Conservation (phyloP, 1,284 basidiomycete species). For the Leucoagaricus sp. region DNA sequence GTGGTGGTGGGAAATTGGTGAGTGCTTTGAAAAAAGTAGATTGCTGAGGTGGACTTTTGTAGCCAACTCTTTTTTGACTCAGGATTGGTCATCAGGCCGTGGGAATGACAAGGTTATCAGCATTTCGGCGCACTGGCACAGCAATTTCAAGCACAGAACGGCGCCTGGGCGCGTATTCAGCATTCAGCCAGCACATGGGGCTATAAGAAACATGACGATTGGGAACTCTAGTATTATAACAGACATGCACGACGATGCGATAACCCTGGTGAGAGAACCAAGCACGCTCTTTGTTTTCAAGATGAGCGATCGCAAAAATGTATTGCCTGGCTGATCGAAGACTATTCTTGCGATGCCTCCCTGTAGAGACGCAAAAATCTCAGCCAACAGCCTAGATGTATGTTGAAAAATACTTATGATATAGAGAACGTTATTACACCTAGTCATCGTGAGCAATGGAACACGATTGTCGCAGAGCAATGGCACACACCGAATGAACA, state of each 20-base stretch:
- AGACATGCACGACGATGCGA: neutral
- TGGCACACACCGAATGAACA: constrained; percentile 86
- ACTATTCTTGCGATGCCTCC: constrained; percentile 57
- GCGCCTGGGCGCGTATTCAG: too few relatives aligned
- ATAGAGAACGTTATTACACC: constrained; percentile 88
- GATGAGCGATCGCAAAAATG: neutral
- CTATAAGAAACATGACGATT: too few relatives aligned
- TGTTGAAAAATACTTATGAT: constrained; percentile 68
- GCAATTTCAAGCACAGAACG: too few relatives aligned
- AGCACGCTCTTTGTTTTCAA: neutral
- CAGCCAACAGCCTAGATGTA: constrained; percentile 21
- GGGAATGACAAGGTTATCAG: constrained; percentile 1
- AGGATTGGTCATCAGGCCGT: constrained; percentile 7
- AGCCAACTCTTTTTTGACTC: constrained; percentile 13
- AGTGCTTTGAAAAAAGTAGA: constrained; percentile 10
- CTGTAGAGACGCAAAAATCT: constrained; percentile 51
- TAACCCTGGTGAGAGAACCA: neutral
- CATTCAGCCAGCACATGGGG: too few relatives aligned
- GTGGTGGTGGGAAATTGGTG: constrained; percentile 18
- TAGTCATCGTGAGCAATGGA: constrained; percentile 21
- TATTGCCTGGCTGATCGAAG: constrained; percentile 8
- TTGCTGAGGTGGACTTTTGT: neutral
- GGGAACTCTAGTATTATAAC: too few relatives aligned
- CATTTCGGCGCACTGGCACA: too few relatives aligned
- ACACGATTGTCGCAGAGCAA: constrained; percentile 10